Conservation (phyloP, 768 basidiomycete genomes). For the Russula sp. region DNA sequence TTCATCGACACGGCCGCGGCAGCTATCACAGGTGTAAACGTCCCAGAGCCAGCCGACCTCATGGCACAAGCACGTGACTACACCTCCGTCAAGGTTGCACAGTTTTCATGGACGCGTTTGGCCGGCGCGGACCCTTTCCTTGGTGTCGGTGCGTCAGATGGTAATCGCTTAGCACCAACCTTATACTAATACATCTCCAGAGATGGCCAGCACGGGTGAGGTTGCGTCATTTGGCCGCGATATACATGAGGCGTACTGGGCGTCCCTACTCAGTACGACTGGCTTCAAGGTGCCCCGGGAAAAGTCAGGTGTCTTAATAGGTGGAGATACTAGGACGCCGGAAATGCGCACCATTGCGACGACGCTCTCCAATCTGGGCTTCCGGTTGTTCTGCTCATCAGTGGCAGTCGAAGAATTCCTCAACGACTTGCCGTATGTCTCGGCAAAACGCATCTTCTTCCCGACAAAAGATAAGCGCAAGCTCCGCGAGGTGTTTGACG, state of each 20-base stretch:
- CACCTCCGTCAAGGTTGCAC: constrained; percentile 93
- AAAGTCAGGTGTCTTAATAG: constrained; percentile 83
- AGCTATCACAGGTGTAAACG: constrained; percentile 77
- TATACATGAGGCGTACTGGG: constrained; percentile 94
- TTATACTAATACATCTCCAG: constrained; percentile 33
- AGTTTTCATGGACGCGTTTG: constrained; percentile 96
- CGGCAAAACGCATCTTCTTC: constrained; percentile 88
- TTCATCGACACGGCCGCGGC: constrained; percentile 92
- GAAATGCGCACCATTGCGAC: constrained; percentile 83
- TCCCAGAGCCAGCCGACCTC: constrained; percentile 85
- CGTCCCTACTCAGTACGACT: constrained; percentile 87
- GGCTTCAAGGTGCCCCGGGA: constrained; percentile 88
- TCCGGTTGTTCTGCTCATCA: constrained; percentile 91
- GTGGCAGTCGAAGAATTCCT: constrained; percentile 71
- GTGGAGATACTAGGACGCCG: constrained; percentile 81
- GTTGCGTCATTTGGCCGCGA: constrained; percentile 94
- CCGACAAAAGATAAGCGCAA: constrained; percentile 95
- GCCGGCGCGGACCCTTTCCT: constrained; percentile 96
- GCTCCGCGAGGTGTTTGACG: constrained; percentile 87
- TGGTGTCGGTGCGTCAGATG: constrained; percentile 66
- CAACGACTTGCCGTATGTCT: constrained; percentile 69
- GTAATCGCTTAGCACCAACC: neutral
- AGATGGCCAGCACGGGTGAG: constrained; percentile 98
- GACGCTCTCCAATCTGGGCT: constrained; percentile 75
- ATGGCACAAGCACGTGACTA: constrained; percentile 89